phyloP scores from a whole-genome alignment of 345 rosid genomes.

The Euphorbia pulcherrima region DNA sequence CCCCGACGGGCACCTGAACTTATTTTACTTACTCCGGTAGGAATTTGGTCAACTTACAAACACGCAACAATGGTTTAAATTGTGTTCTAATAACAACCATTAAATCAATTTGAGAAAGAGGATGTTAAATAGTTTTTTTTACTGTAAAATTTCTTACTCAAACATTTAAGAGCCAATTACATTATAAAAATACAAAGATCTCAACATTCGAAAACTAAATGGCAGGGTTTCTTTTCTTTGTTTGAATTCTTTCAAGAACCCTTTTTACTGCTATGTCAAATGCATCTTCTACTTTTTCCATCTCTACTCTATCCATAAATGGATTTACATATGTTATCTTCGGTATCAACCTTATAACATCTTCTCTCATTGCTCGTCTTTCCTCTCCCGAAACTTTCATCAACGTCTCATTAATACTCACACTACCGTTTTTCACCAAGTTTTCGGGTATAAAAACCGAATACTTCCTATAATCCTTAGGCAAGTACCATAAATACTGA shows the following conservation, averaged over 20 bases:
- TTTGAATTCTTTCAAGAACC: constrained; percentile 13
- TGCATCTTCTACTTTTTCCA: not conserved
- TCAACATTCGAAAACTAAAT: constrained; percentile 1
- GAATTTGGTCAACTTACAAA: no score
- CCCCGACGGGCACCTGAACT: no score
- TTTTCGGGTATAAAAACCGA: constrained; percentile 19
- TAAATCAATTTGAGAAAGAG: no score
- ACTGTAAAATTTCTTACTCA: no score
- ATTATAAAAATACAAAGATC: not conserved
- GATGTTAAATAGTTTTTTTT: no score
- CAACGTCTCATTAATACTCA: constrained; percentile 8
- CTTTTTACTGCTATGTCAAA: constrained; percentile 16
- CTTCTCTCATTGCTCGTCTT: constrained; percentile 9
- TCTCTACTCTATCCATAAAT: not conserved
- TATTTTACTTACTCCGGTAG: no score
- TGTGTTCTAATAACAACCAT: no score
- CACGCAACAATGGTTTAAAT: no score
- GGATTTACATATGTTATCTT: constrained; percentile 22
- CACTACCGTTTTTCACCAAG: constrained; percentile 8
- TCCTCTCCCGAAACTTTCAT: not conserved
- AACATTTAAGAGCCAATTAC: no score
- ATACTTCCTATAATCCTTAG: constrained; percentile 9
- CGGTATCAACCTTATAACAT: constrained; percentile 18
- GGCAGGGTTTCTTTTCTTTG: constrained; percentile 11
- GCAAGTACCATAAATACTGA: constrained; percentile 20